phyloP scores from a whole-genome alignment of 2,329 filamentous ascomycete genomes.

The Pseudogymnoascus sp. region DNA sequence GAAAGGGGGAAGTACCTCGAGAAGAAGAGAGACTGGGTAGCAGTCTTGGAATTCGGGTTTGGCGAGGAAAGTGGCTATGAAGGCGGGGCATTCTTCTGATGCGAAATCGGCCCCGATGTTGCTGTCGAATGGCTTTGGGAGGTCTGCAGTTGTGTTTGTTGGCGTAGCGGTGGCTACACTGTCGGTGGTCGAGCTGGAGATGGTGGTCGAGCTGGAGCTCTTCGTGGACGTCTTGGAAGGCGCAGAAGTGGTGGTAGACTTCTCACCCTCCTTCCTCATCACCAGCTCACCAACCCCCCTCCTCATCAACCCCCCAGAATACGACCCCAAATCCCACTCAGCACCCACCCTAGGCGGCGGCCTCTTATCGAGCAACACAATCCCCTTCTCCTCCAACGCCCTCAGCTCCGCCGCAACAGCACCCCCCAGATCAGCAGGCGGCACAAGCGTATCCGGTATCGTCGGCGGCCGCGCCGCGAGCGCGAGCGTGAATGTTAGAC shows the following conservation, averaged over 20 bases:
- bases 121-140: constrained; percentile 61
- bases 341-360: background rate
- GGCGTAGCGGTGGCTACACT: constrained; percentile 17
- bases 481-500: background rate
- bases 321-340: background rate
- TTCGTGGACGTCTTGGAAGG: constrained; percentile 15
- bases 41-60: constrained; percentile 41
- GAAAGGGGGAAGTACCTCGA: constrained; percentile 47
- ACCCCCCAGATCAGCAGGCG: background rate
- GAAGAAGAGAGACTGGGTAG: constrained; percentile 73
- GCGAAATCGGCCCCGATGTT: constrained; percentile 55
- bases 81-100: constrained; percentile 23
- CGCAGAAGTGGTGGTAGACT: background rate
- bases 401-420: background rate
- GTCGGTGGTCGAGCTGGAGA: background rate
- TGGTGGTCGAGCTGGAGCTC: constrained; percentile 17
- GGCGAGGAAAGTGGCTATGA: constrained; percentile 24
- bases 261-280: background rate
- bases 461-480: background rate
- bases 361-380: background rate
- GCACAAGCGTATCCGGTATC: background rate
- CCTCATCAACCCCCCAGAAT: background rate
- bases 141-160: constrained; percentile 28
- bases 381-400: background rate
- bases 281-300: background rate